phyloP scores from a whole-genome alignment of 768 basidiomycete species.

The Termitomyces sp. region DNA sequence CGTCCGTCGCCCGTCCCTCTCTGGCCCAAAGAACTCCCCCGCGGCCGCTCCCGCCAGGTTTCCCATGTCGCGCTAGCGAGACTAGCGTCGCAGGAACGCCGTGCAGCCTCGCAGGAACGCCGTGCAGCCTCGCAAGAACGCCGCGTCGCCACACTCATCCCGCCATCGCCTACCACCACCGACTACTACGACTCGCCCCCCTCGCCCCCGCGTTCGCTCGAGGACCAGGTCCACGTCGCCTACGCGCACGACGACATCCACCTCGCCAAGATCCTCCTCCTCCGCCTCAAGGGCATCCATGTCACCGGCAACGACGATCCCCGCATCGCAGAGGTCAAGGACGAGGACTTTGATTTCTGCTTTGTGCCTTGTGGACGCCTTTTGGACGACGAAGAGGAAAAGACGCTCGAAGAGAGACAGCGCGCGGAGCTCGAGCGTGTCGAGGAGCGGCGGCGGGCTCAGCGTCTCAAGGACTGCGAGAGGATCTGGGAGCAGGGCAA shows the following conservation, averaged over 20 bases:
- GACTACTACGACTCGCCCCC: constrained; percentile 47
- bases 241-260: constrained; percentile 67
- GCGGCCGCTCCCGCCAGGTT: constrained; percentile 29
- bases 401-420: constrained; percentile 23
- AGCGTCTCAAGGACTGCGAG: constrained; percentile 43
- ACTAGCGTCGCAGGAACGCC: constrained; percentile 39
- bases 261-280: constrained; percentile 59
- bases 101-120: constrained; percentile 35
- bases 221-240: constrained; percentile 64
- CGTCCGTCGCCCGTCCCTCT: constrained; percentile 6
- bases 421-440: constrained; percentile 29
- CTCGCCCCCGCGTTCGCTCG: constrained; percentile 42
- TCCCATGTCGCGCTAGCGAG: constrained; percentile 40
- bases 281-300: constrained; percentile 60
- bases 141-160: constrained; percentile 7
- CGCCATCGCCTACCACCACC: constrained; percentile 29
- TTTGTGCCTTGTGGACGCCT: constrained; percentile 41
- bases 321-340: constrained; percentile 56
- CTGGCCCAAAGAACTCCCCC: constrained; percentile 8
- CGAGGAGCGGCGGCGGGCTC: constrained; percentile 33
- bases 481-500: constrained; percentile 47
- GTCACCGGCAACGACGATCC: constrained; percentile 59
- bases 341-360: constrained; percentile 47
- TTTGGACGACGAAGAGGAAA: constrained; percentile 39
- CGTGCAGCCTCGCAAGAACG: constrained; percentile 40